Evolutionary conservation across 169 alveolate species (phyloP), one percentile per base, ranked within the genome.

Genomic region (Perkinsus chesapeaki): DNA sequence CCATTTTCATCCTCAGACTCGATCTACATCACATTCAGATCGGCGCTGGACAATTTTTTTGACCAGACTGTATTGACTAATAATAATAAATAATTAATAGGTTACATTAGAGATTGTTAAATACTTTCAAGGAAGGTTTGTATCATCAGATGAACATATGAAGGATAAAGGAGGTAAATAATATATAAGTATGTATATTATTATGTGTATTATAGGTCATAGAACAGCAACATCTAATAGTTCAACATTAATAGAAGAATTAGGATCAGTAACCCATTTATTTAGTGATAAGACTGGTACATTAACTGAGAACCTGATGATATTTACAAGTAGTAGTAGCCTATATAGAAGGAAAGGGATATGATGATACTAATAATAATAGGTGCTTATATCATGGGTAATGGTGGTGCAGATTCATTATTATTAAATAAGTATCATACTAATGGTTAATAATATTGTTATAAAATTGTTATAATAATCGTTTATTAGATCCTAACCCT

Each of bases 271-370:
- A 39, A 97, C 99, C n/a, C 98, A 98, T 94, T 96, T 99, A 31
- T 99, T 98, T 93, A 96, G 99, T 0, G 99, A 99, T 95, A 99
- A 99, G 95, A 99, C 99, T 36, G 99, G 99, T 0, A 99, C 99
- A 0, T 96, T 99, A 91, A 99, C 99, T 1, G 98, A 98, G 94
- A 99, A 99, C 94, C 96, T 97, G 39, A 98, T 99, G 99, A 98
- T 98, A 94, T 97, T 98, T 93, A 98, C 96, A 96, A 39, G 93
- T 96, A 43, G 97, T 16, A 43, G 23, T 23, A 16, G 37, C 36
- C 12, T 60, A 27, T 3, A 0, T 16, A 60, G 12, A 27, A 60
- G 7, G 82, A 34, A 34, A 12, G 82, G n/a, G n/a, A n/a, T n/a
- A n/a, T n/a, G n/a, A 43, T 43, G 60, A 16, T 5, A 43, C 60